Evolutionary conservation across 495 filamentous ascomycete species (phyloP).

Genomic region (Lepidopterella palustris): DNA sequence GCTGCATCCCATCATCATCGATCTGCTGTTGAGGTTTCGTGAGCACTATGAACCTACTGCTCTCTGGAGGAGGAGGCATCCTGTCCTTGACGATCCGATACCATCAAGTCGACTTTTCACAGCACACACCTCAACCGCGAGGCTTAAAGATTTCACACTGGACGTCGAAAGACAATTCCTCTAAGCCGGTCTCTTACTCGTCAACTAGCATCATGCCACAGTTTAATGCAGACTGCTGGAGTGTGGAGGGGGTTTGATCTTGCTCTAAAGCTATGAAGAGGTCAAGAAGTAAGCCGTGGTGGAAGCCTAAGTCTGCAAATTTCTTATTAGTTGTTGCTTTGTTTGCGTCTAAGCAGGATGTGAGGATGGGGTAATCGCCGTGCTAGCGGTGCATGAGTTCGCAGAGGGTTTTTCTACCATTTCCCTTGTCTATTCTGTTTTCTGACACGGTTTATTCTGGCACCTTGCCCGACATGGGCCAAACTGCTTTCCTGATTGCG

Average conservation of each 20-base stretch:
- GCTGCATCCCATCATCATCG: background rate
- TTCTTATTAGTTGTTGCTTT: background rate
- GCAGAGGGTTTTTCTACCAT: background rate
- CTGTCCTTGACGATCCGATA: background rate
- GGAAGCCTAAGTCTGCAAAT: background rate
- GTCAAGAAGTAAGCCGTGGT: background rate
- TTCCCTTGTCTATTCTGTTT: background rate
- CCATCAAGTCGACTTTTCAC: background rate
- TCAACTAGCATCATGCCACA: background rate
- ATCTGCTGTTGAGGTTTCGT: background rate
- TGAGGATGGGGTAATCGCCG: too few species aligned
- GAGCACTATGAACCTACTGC: background rate
- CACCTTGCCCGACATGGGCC: background rate
- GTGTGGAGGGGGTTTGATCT: background rate
- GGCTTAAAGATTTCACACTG: background rate
- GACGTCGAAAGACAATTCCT: background rate
- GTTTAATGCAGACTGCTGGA: background rate
- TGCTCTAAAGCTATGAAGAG: background rate
- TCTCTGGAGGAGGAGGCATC: background rate
- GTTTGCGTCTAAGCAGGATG: background rate
- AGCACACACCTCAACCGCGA: background rate
- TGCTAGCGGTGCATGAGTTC: too few species aligned
- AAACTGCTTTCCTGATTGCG: too few species aligned
- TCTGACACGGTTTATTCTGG: background rate
- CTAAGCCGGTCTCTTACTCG: background rate